A percentile compares a stretch with the other conserved stretches of the same genome.
Evolutionary conservation across 331 rosid genomes (phyloP).

Genomic region (Malus hybrid): DNA sequence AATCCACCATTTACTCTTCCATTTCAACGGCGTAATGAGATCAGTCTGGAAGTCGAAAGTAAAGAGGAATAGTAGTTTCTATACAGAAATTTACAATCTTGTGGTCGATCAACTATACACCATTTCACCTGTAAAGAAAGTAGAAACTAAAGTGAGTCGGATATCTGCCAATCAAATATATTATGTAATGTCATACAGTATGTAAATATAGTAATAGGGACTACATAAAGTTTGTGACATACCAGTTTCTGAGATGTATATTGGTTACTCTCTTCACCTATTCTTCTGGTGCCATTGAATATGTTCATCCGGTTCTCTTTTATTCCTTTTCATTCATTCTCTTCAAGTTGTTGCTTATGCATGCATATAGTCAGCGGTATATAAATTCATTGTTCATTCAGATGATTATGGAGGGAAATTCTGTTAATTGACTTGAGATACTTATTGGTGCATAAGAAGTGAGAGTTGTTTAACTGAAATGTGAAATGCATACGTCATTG

Average conservation of each 20-base stretch:
- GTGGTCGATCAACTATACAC: conserved; percentile 1
- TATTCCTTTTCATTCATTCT: not conserved
- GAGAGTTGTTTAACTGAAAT: not conserved
- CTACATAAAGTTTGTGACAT: conserved; percentile 10
- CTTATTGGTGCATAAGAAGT: not conserved
- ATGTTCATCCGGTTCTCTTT: not conserved
- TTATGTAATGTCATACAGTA: conserved; percentile 13
- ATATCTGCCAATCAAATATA: conserved; percentile 13
- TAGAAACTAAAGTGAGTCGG: not conserved
- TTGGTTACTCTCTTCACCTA: conserved; percentile 1
- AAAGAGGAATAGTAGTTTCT: conserved; percentile 35
- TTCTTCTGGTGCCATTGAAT: not conserved
- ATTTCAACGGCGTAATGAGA: conserved; percentile 95
- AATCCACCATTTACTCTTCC: conserved; percentile 97
- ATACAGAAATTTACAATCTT: conserved; percentile 5
- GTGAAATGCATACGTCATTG: not conserved
- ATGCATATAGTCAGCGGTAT: not conserved
- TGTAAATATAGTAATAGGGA: conserved; percentile 4
- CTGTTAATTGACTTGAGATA: not conserved
- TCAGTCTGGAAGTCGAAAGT: conserved; percentile 78
- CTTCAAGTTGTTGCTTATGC: not conserved
- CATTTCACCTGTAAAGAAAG: conserved; percentile 13
- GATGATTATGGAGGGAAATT: not conserved
- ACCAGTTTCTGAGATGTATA: not conserved
- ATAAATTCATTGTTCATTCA: not conserved